Base-by-base conservation (phyloP, 345 rosid species). In the Raphanus sativus region DNA sequence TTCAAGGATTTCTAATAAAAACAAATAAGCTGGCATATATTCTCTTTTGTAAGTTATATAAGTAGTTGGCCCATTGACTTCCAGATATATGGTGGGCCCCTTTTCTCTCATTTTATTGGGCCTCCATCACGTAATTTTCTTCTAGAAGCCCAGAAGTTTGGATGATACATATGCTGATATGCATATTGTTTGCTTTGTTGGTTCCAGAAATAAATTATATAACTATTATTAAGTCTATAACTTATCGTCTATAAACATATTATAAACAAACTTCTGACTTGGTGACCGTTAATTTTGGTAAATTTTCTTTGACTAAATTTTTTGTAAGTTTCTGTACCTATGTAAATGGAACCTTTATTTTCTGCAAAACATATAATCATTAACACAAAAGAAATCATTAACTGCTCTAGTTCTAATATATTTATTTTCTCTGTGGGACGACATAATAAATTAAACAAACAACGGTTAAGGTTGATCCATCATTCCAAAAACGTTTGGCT, bases 11-110 rank as follows among this genome's bases (percentile, higher is more conserved):
- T 9, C 25, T 10, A 58, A 25, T 58, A 10, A 24, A 56, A 56
- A 58, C 1, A 24, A 24, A 25, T 24, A 8, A 65, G 40, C 65
- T 78, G 40, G 67, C 73, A 66, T 42, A 59, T 77, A 66, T 71
- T 42, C 45, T 50, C 10, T 63, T 13, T 5, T 42, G 36, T 34
- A 12, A 63, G 60, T 77, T 50, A 45, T 50, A 45, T 36, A 42
- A 71, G 77, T 77, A 40, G 81, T 77, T 77, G 81, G 34, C 34
- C 72, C 69, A 66, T 66, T 78, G 81, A 78, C 81, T 71, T 65
- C 24, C 21, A 65, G 62, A 45, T 72, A 40, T 12, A 30, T 56
- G 73, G 73, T 78, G 73, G 81, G 63, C 40, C 81, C 77, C 59
- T 48, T 6, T 69, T 58, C 62, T 25, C 62, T 58, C 70, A 50